Evolutionary conservation across 129 eudicot genomes (phyloP).

Genomic region (Arctium minus): DNA sequence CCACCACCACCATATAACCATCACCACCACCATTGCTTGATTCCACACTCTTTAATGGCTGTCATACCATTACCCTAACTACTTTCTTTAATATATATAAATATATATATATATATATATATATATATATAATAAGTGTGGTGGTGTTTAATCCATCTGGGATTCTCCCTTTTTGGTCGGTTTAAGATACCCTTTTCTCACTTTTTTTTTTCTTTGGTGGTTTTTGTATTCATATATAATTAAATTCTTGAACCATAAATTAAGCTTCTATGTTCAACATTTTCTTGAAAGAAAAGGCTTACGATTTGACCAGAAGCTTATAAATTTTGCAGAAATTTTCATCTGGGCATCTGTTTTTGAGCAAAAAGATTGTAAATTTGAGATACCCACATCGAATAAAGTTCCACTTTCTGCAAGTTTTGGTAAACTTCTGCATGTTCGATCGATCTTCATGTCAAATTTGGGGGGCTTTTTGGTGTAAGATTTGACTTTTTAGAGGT

Average conservation of each 20-base stretch:
- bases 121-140: conserved; percentile 29
- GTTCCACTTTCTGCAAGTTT: conserved; percentile 11
- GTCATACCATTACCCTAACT: conserved; percentile 29
- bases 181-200: conserved; percentile 31
- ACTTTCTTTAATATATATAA: conserved; percentile 13
- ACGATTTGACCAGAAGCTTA: conserved; percentile 6
- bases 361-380: conserved; percentile 22
- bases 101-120: too few relatives aligned
- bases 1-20: conserved; percentile 1
- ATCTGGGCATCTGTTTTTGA: conserved; percentile 9
- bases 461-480: background rate
- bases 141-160: conserved; percentile 39
- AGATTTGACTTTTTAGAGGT: conserved; percentile 1
- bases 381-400: conserved; percentile 24
- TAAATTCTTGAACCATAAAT: conserved; percentile 8
- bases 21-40: conserved; percentile 7
- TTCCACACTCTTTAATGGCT: conserved; percentile 45
- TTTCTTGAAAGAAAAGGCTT: background rate
- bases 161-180: conserved; percentile 70
- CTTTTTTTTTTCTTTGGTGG: background rate
- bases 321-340: conserved; percentile 9
- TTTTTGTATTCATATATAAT: background rate
- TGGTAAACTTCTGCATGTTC: conserved; percentile 14
- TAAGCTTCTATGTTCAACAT: conserved; percentile 17
- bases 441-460: conserved; percentile 1